A percentile compares a stretch with the other conserved stretches of the same genome.
These are phyloP conservation scores for Syzygium aqueum DNA, from an alignment of 345 rosid species.

Conservation along the genomic window DNA sequence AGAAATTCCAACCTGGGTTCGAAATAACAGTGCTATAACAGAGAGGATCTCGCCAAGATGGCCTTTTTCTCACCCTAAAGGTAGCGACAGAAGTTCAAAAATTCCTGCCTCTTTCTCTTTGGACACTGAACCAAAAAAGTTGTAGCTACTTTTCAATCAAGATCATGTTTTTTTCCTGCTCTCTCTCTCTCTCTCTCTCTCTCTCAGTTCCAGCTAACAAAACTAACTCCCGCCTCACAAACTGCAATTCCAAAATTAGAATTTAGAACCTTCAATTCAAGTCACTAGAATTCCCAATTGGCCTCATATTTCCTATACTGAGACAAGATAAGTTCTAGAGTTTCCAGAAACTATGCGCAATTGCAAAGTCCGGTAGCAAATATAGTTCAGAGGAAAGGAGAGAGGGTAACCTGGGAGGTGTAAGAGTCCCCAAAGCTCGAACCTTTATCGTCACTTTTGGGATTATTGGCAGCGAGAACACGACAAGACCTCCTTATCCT, in stretches of 20 bases:
- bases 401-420: background rate
- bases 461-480: background rate
- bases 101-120: background rate
- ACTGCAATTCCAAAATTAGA: background rate
- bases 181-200: background rate
- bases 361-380: background rate
- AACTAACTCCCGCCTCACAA: background rate
- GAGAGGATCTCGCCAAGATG: background rate
- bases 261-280: background rate
- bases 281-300: background rate
- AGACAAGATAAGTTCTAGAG: background rate
- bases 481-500: background rate
- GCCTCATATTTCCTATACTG: background rate
- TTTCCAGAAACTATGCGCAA: background rate
- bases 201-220: background rate
- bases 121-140: background rate
- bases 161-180: background rate
- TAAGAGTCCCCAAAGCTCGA: background rate
- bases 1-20: background rate
- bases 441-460: background rate
- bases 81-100: background rate
- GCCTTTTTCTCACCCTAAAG: background rate
- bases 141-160: background rate
- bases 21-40: background rate
- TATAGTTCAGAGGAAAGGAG: background rate